Evolutionary conservation across 2,329 filamentous ascomycete genomes (phyloP).

Genomic region (Aspergillus sergii): DNA sequence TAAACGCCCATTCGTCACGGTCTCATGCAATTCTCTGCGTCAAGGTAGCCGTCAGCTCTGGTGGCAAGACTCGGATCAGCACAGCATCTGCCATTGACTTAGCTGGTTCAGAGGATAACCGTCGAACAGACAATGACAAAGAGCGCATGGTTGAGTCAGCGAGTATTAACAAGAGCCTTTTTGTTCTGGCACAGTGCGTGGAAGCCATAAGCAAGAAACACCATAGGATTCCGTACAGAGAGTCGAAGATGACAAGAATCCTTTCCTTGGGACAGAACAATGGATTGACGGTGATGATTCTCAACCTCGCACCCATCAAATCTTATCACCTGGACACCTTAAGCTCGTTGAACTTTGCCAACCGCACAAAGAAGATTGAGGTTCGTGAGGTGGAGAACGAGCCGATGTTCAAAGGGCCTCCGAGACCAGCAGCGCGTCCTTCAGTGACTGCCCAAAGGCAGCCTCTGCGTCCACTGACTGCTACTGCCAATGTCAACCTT

Average conservation of each 20-base stretch:
- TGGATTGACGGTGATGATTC: slow-evolving; percentile 92
- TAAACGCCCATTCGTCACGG: slow-evolving; percentile 87
- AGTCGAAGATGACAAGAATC: slow-evolving; percentile 97
- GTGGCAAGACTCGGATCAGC: slow-evolving; percentile 70
- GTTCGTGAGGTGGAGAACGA: slow-evolving; percentile 95
- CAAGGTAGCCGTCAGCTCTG: slow-evolving; percentile 77
- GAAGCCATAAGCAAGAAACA: slow-evolving; percentile 84
- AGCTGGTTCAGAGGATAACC: slow-evolving; percentile 93
- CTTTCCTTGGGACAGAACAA: slow-evolving; percentile 91
- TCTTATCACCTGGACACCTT: slow-evolving; percentile 93
- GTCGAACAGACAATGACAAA: slow-evolving; percentile 89
- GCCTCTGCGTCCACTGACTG: slow-evolving; percentile 75
- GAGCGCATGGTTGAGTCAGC: slow-evolving; percentile 92
- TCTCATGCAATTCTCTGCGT: slow-evolving; percentile 91
- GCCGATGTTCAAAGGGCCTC: slow-evolving; percentile 78
- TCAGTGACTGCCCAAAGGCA: slow-evolving; percentile 63
- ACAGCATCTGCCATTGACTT: slow-evolving; percentile 92
- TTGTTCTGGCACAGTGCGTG: slow-evolving; percentile 91
- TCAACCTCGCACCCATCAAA: slow-evolving; percentile 88
- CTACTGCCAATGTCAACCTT: slow-evolving; percentile 73
- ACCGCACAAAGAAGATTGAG: slow-evolving; percentile 93
- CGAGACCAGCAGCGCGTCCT: slow-evolving; percentile 53
- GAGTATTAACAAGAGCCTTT: slow-evolving; percentile 96
- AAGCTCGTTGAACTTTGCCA: slow-evolving; percentile 92
- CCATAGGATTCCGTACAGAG: slow-evolving; percentile 81